Evolutionary conservation across 2,329 filamentous ascomycete genomes (phyloP).

Genomic region (Aspergillus aculeatinus): DNA sequence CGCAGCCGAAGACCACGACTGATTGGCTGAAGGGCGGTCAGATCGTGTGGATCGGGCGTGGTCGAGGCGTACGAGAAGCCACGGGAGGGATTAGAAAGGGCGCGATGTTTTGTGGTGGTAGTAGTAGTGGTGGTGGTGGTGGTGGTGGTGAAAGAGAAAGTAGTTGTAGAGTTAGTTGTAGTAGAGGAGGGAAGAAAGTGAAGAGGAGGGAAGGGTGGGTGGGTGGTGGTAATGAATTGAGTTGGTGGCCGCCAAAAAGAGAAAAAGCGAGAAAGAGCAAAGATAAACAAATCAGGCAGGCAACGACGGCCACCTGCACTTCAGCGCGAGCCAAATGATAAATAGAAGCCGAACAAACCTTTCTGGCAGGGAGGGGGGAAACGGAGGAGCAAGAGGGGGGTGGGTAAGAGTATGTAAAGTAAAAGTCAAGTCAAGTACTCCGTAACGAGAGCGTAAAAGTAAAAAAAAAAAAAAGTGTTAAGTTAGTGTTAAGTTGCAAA

Average conservation of each 20-base stretch:
- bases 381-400: slow-evolving; percentile 17
- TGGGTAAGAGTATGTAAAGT: slow-evolving; percentile 14
- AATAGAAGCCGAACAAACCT: slow-evolving; percentile 23
- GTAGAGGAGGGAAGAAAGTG: neutral
- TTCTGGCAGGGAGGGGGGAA: slow-evolving; percentile 8
- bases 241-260: neutral
- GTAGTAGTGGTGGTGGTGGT: no score
- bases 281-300: slow-evolving; percentile 6
- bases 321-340: slow-evolving; percentile 16
- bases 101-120: neutral
- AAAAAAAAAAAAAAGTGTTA: neutral
- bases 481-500: neutral
- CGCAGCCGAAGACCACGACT: slow-evolving; percentile 11
- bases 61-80: neutral
- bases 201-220: neutral
- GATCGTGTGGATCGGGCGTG: slow-evolving; percentile 18
- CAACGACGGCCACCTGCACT: neutral
- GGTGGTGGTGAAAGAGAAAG: neutral
- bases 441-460: neutral
- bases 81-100: neutral
- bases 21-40: slow-evolving; percentile 25
- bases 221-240: neutral
- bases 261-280: neutral
- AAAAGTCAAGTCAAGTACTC: neutral
- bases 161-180: neutral